A percentile compares a stretch with the other conserved stretches of the same genome.
Evolutionary conservation across 306 rosid genomes (phyloP).

Genomic region (Acacia melanoxylon): DNA sequence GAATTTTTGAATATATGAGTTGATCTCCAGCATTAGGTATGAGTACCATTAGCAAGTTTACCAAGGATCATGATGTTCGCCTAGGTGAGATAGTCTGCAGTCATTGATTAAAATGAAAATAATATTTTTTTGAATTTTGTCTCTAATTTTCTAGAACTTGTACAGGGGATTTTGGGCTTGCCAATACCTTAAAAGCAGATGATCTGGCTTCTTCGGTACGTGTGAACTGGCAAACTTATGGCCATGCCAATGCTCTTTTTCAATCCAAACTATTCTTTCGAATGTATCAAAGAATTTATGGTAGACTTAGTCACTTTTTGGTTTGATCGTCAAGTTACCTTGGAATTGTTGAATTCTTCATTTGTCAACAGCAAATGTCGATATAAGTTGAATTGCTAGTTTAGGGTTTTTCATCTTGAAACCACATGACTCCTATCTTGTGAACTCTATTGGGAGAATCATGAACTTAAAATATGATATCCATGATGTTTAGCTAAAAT

Average conservation of each 20-base stretch:
- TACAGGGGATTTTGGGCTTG: conserved; percentile 96
- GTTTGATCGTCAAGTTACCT: conserved; percentile 1
- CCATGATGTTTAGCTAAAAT: background rate
- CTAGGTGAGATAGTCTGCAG: conserved; percentile 66
- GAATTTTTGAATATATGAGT: too few species aligned
- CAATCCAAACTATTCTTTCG: background rate
- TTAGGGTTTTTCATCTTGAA: conserved; percentile 7
- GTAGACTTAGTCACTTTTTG: background rate
- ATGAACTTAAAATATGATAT: conserved; percentile 11
- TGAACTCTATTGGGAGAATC: background rate
- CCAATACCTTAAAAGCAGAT: conserved; percentile 93
- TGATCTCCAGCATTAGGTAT: too few species aligned
- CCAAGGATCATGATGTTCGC: conserved; percentile 95
- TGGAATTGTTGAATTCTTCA: background rate
- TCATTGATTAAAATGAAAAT: conserved; percentile 24
- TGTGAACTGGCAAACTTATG: conserved; percentile 28
- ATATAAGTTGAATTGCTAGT: background rate
- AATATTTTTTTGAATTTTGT: conserved; percentile 31
- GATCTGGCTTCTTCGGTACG: conserved; percentile 99
- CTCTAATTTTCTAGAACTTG: conserved; percentile 31
- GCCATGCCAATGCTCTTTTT: conserved; percentile 13
- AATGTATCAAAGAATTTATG: background rate
- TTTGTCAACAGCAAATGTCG: conserved; percentile 15
- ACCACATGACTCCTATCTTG: background rate
- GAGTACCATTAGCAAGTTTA: too few species aligned